A percentile compares a stretch with the other conserved stretches of the same genome.
Conservation (phyloP, 1,284 basidiomycete genomes). For the Volvariella surrecta region DNA sequence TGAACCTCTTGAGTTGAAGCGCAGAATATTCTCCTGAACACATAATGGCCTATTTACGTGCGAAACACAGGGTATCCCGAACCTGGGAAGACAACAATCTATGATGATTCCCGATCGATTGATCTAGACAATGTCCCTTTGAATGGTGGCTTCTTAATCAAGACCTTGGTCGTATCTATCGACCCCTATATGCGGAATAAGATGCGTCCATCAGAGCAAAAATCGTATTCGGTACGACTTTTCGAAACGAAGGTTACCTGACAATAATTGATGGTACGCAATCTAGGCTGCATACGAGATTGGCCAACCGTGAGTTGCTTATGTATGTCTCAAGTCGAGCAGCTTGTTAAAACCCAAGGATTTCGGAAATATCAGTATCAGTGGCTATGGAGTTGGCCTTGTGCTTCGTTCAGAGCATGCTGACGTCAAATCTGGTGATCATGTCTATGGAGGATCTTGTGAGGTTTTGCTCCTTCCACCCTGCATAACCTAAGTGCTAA, state of each 20-base stretch:
- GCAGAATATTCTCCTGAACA: neutral
- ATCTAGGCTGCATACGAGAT: constrained; percentile 16
- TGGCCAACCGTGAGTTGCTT: constrained; percentile 30
- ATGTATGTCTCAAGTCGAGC: neutral
- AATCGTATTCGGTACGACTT: constrained; percentile 19
- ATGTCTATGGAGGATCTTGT: constrained; percentile 29
- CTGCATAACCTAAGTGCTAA: neutral
- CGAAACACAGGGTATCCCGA: constrained; percentile 31
- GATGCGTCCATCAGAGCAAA: constrained; percentile 22
- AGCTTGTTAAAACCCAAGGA: neutral
- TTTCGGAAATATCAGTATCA: constrained; percentile 18
- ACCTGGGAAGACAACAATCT: constrained; percentile 38
- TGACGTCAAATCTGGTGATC: constrained; percentile 30
- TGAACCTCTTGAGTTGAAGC: neutral
- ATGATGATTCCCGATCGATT: constrained; percentile 37
- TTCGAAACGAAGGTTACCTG: neutral
- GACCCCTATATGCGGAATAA: constrained; percentile 42
- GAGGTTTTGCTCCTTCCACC: constrained; percentile 5
- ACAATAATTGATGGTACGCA: constrained; percentile 13
- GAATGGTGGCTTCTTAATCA: constrained; percentile 43
- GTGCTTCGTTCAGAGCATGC: constrained; percentile 35
- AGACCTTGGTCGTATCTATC: constrained; percentile 35
- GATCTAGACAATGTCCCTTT: constrained; percentile 40
- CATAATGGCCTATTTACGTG: neutral
- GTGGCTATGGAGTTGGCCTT: constrained; percentile 29